Conservation (phyloP, 2,329 filamentous ascomycete species). For the Fusarium scirpi region DNA sequence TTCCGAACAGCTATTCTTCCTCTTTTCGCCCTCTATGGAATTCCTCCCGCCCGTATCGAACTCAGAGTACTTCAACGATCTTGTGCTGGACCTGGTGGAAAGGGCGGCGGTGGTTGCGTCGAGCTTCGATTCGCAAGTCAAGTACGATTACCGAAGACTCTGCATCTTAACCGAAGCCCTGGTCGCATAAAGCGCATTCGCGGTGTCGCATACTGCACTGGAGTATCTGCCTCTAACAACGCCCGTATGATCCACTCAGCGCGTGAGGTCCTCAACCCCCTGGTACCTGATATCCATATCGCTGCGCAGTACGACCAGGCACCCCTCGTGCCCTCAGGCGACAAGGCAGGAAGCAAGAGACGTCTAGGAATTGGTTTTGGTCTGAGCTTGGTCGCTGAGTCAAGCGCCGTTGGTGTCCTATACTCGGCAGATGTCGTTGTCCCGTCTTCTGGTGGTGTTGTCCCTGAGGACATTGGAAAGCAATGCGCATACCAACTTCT, state of each 20-base stretch:
- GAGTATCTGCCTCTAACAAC: conserved; percentile 93
- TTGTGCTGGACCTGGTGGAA: conserved; percentile 79
- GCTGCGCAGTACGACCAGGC: conserved; percentile 82
- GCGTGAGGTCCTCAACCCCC: conserved; percentile 84
- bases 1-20: conserved; percentile 94
- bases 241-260: conserved; percentile 94
- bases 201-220: conserved; percentile 93
- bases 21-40: conserved; percentile 90
- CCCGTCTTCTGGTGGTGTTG: conserved; percentile 81
- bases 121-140: conserved; percentile 94
- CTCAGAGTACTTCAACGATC: conserved; percentile 83
- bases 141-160: conserved; percentile 90
- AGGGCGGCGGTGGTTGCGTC: conserved; percentile 90
- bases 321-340: conserved; percentile 65
- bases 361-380: conserved; percentile 92
- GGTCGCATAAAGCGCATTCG: conserved; percentile 89
- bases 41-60: conserved; percentile 82
- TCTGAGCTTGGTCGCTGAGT: conserved; percentile 89
- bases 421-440: conserved; percentile 87
- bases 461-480: conserved; percentile 91
- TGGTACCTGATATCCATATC: conserved; percentile 91
- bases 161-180: conserved; percentile 85
- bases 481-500: conserved; percentile 90
- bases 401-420: conserved; percentile 80
- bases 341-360: conserved; percentile 67